phyloP scores from a whole-genome alignment of 768 basidiomycete species.

The Boletus sp. region DNA sequence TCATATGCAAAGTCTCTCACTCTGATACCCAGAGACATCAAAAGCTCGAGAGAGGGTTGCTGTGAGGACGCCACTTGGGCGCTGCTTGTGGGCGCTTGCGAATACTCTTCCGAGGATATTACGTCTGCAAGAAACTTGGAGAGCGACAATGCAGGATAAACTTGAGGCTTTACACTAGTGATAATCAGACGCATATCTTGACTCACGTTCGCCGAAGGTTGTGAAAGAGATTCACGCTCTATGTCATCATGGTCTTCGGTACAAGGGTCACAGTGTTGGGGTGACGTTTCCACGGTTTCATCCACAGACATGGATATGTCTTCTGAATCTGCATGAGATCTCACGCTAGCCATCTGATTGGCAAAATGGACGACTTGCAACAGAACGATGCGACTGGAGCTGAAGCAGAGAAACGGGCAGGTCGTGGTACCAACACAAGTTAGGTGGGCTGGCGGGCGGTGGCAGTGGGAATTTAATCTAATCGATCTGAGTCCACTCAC shows the following conservation, averaged over 20 bases:
- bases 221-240: constrained; percentile 24
- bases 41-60: constrained; percentile 37
- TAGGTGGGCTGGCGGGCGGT: constrained; percentile 6
- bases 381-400: not conserved
- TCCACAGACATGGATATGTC: constrained; percentile 3
- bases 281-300: not conserved
- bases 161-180: constrained; percentile 33
- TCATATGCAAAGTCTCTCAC: constrained; percentile 69
- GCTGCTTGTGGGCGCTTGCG: constrained; percentile 17
- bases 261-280: not conserved
- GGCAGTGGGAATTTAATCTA: constrained; percentile 28
- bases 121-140: constrained; percentile 19
- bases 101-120: constrained; percentile 7
- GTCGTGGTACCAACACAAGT: constrained; percentile 30
- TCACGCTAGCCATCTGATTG: constrained; percentile 19
- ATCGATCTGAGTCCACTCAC: constrained; percentile 19
- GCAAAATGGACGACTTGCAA: not conserved
- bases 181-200: constrained; percentile 31
- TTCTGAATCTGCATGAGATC: constrained; percentile 5
- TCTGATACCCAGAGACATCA: constrained; percentile 38
- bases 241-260: constrained; percentile 9
- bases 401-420: constrained; percentile 8
- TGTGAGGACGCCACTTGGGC: constrained; percentile 11
- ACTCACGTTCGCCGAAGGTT: constrained; percentile 36
- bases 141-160: constrained; percentile 24